These are phyloP conservation scores for Rhodotorula graminis DNA, from an alignment of 768 basidiomycete species.

Conservation along the genomic window DNA sequence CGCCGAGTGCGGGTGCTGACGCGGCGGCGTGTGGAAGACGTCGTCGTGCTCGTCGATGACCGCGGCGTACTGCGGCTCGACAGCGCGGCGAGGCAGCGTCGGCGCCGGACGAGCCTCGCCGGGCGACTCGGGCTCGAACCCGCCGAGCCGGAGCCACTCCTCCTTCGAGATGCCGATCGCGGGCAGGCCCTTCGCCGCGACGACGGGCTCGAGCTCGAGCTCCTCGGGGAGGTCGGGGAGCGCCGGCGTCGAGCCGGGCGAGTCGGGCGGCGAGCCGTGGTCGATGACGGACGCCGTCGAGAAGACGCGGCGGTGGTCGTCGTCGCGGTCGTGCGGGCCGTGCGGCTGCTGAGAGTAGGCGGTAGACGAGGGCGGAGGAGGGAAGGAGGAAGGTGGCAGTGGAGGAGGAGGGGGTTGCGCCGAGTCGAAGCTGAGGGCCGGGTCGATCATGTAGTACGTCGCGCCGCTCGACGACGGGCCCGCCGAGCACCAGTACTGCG, in stretches of 20 bases:
- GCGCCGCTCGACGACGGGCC: background rate
- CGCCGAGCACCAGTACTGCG: background rate
- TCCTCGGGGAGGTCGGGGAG: background rate
- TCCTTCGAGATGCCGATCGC: constrained; percentile 23
- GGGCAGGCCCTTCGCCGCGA: background rate
- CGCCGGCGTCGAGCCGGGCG: background rate
- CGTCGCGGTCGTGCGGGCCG: background rate
- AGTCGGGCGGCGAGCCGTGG: constrained; percentile 7
- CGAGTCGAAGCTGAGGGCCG: constrained; percentile 12
- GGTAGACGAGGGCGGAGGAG: no score
- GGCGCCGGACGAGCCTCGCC: background rate
- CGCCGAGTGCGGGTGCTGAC: no score
- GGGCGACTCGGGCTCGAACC: background rate
- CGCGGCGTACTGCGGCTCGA: background rate
- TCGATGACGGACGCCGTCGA: constrained; percentile 14
- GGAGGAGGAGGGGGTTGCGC: background rate
- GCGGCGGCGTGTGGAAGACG: background rate
- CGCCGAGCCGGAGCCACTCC: constrained; percentile 29
- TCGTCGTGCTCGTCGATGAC: background rate
- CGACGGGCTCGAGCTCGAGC: background rate
- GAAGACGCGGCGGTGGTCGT: constrained; percentile 7
- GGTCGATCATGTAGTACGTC: constrained; percentile 26
- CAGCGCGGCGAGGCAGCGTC: background rate
- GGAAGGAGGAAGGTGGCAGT: background rate
- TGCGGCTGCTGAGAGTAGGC: background rate